Evolutionary conservation across 441 rosid species (phyloP).

Genomic region (Populus hybrid): DNA sequence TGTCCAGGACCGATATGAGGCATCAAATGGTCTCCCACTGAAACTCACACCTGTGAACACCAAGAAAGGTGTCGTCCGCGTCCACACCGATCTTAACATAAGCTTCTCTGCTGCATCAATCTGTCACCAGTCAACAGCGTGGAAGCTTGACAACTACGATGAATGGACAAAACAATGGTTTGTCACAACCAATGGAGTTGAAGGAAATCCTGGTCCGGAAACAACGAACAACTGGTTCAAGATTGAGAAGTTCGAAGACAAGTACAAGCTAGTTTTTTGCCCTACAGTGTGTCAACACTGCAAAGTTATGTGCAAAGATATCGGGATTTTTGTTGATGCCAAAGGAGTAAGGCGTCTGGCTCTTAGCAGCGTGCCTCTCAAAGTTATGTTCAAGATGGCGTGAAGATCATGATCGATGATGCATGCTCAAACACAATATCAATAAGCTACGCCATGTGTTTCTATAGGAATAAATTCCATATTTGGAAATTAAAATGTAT

Average conservation of each 20-base stretch:
- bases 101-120: constrained; percentile 36
- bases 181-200: constrained; percentile 44
- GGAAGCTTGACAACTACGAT: constrained; percentile 41
- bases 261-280: too few species aligned
- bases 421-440: not conserved
- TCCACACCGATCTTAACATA: constrained; percentile 53
- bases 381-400: constrained; percentile 49
- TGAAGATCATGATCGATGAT: constrained; percentile 2
- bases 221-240: constrained; percentile 29
- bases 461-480: too few species aligned
- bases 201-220: constrained; percentile 46
- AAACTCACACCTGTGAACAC: constrained; percentile 34
- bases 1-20: constrained; percentile 40
- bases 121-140: constrained; percentile 41
- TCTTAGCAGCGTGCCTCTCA: constrained; percentile 48
- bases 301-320: constrained; percentile 45
- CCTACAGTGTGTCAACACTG: constrained; percentile 42
- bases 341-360: constrained; percentile 43
- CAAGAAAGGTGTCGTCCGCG: constrained; percentile 26
- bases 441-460: not conserved
- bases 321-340: constrained; percentile 40
- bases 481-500: too few species aligned
- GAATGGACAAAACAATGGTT: constrained; percentile 39
- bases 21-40: constrained; percentile 40
- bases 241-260: constrained; percentile 11